A percentile compares a stretch with the other conserved stretches of the same genome.
These are phyloP conservation scores for Amniculicola lignicola DNA, from an alignment of 495 filamentous ascomycete genomes.

Conservation along the genomic window DNA sequence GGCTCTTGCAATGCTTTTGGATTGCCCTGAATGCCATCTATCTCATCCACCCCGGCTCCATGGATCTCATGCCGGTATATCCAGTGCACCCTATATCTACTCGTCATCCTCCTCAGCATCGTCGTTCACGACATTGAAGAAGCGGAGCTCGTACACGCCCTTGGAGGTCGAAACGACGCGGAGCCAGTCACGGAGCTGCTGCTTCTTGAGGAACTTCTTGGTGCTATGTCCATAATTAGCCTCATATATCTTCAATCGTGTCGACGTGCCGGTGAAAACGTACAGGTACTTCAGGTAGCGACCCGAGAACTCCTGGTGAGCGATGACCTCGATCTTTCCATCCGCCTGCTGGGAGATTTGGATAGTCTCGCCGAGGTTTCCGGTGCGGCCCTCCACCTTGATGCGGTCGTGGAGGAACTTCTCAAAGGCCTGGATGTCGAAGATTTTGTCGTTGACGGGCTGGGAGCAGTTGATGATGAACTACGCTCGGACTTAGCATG, in stretches of 20 bases:
- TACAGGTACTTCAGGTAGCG: slow-evolving; percentile 99
- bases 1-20: too few relatives aligned
- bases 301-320: slow-evolving; percentile 96
- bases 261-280: too few relatives aligned
- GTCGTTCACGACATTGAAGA: slow-evolving; percentile 99
- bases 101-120: slow-evolving; percentile 96
- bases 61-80: slow-evolving; percentile 13
- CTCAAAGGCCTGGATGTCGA: slow-evolving; percentile 97
- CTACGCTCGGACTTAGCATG: slow-evolving; percentile 49
- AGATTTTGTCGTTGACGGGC: slow-evolving; percentile 98
- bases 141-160: slow-evolving; percentile 98
- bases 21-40: too few relatives aligned
- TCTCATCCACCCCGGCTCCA: too few relatives aligned
- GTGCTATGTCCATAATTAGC: slow-evolving; percentile 57
- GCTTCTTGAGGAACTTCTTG: slow-evolving; percentile 99
- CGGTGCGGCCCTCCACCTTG: slow-evolving; percentile 97
- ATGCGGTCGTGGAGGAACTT: slow-evolving; percentile 99
- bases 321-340: slow-evolving; percentile 95
- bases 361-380: slow-evolving; percentile 94
- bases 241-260: too few relatives aligned
- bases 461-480: slow-evolving; percentile 99
- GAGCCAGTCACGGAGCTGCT: slow-evolving; percentile 99
- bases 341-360: slow-evolving; percentile 85
- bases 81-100: slow-evolving; percentile 52
- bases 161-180: slow-evolving; percentile 94